Evolutionary conservation across 1,139 yeast genomes (phyloP).

Genomic region (Suhomyces choctaworum): DNA sequence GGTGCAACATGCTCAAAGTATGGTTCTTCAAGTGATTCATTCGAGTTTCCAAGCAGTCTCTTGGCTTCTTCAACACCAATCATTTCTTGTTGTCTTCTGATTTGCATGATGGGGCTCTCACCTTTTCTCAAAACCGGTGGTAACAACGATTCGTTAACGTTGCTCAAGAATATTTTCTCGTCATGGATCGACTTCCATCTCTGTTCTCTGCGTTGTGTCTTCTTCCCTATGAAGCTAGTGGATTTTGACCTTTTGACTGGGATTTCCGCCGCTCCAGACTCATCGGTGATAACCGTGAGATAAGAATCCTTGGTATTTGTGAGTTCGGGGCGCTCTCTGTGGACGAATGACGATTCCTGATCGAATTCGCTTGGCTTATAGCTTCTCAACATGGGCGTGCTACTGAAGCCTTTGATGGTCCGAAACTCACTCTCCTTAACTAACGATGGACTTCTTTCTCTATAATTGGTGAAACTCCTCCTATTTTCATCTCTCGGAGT

Average conservation of each 20-base stretch:
- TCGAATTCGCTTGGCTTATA: background rate
- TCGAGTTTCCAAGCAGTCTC: background rate
- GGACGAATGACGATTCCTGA: background rate
- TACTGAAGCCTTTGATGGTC: constrained; percentile 6
- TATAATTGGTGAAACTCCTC: constrained; percentile 9
- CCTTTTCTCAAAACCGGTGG: constrained; percentile 40
- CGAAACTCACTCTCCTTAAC: background rate
- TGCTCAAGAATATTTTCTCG: constrained; percentile 33
- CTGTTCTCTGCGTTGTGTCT: constrained; percentile 21
- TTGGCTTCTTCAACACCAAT: constrained; percentile 3
- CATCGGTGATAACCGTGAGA: constrained; percentile 10
- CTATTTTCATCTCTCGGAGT: constrained; percentile 2
- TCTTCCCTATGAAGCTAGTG: constrained; percentile 22
- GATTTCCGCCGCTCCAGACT: constrained; percentile 1
- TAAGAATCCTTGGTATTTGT: constrained; percentile 10
- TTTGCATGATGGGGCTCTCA: constrained; percentile 34
- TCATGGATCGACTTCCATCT: constrained; percentile 34
- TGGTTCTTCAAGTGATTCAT: background rate
- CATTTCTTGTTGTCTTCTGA: constrained; percentile 26
- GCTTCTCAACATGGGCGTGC: constrained; percentile 7
- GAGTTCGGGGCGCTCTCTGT: background rate
- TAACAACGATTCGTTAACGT: constrained; percentile 33
- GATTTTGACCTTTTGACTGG: constrained; percentile 28
- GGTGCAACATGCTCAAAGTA: too few species aligned
- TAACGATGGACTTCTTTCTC: constrained; percentile 1